Percentiles rank a stretch among this genome's conserved stretches.
Evolutionary conservation across 1,139 yeast genomes (phyloP).

Genomic region (Williopsis jadinii): DNA sequence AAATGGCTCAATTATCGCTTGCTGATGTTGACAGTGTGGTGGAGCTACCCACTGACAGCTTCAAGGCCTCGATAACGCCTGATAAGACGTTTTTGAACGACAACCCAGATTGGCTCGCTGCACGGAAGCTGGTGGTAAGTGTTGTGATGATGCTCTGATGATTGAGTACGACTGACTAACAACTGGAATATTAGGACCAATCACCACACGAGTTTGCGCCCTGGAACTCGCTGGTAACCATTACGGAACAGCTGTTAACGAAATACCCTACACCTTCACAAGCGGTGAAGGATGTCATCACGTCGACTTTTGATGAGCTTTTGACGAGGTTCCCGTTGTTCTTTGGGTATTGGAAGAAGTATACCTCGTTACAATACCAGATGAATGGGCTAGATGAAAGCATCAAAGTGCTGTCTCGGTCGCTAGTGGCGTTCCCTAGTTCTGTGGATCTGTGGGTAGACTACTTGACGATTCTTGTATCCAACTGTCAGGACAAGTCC

Average conservation of each 20-base stretch:
- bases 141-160: not conserved
- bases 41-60: no score
- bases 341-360: slow-evolving; percentile 55
- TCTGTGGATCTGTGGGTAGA: slow-evolving; percentile 65
- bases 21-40: no score
- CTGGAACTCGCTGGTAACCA: slow-evolving; percentile 19
- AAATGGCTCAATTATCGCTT: no score
- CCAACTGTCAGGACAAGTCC: slow-evolving; percentile 26
- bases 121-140: slow-evolving; percentile 17
- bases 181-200: slow-evolving; percentile 13
- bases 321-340: slow-evolving; percentile 48
- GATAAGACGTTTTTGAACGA: slow-evolving; percentile 25
- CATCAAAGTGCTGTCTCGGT: slow-evolving; percentile 36
- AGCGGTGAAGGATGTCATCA: slow-evolving; percentile 24
- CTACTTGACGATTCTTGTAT: slow-evolving; percentile 44
- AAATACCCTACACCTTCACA: slow-evolving; percentile 29
- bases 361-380: slow-evolving; percentile 46
- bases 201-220: slow-evolving; percentile 15
- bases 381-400: slow-evolving; percentile 47
- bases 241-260: slow-evolving; percentile 25
- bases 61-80: no score
- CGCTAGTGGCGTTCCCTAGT: slow-evolving; percentile 44
- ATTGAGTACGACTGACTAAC: no score
- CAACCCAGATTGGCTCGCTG: slow-evolving; percentile 23
- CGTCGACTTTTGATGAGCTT: slow-evolving; percentile 32